Base-by-base conservation (phyloP, 2,329 filamentous ascomycete species). In the Delphinella strobiligena region DNA sequence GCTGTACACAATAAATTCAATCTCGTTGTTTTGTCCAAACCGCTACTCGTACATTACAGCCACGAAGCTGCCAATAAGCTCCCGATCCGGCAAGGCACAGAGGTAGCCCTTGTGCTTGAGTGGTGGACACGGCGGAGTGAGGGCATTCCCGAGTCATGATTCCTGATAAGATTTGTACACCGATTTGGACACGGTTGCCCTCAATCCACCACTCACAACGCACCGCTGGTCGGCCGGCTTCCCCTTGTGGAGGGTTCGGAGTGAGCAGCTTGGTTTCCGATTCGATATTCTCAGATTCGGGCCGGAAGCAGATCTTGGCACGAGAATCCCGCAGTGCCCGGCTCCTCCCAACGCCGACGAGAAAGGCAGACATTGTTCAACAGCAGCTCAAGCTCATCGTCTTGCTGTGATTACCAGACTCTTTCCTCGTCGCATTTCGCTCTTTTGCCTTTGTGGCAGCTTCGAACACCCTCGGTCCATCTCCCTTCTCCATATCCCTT, bases 401-500 rank as follows among this genome's bases (percentile, higher is more conserved):
- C 40, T 41, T 44, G 42, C 32, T 34, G 39, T 33, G 36, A 18
- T 42, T 31, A n/a, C 19, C 4, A 30, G 33, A 24, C 31, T 37
- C 19, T 29, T 42, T 36, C 27, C 19, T 18, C 19, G 29, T 16
- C 33, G 17, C 30, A 32, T 34, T 35, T 37, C 40, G 19, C 14
- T 45, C 45, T 19, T 30, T 29, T 19, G 31, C 29, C 31, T 30
- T 33, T 14, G 38, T 38, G 29, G 36, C 35, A 34, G 36, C 37
- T 29, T 44, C 38, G 40, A 31, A 39, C 39, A 43, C 36, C 30
- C 34, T 42, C 42, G n/a, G n/a, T 49, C 32, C 30, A 45, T 44
- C 37, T 44, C 41, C 44, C 34, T 43, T 27, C 7, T 27, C n/a
- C n/a, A n/a, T 27, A 12, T 12, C 12, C 22, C 12, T 27, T 12